Conservation (phyloP, 2,329 filamentous ascomycete species). For the Aspergillus thermomutatus region DNA sequence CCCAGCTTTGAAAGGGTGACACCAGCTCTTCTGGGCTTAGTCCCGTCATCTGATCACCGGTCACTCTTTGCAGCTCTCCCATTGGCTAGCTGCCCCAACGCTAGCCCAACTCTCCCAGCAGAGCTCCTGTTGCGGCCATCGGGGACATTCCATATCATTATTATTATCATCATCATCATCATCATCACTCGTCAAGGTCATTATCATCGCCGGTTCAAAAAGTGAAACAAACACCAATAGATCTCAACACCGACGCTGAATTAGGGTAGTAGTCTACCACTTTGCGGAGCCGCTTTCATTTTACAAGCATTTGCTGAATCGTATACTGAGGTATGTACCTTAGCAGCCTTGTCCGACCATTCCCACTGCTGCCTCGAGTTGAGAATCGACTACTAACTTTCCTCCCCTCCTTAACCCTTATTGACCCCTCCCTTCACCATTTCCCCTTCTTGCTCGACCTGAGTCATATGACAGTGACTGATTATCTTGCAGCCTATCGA, state of each 20-base stretch:
- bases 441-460: background rate
- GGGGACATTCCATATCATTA: background rate
- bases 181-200: too few relatives aligned
- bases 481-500: conserved; percentile 15
- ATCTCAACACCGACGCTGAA: background rate
- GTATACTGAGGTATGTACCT: background rate
- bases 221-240: background rate
- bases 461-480: conserved; percentile 19
- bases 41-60: conserved; percentile 6
- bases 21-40: conserved; percentile 15
- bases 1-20: conserved; percentile 11
- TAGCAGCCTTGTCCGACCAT: conserved; percentile 14
- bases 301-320: background rate
- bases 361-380: background rate
- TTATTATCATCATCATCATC: background rate
- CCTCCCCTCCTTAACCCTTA: conserved; percentile 5
- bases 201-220: background rate
- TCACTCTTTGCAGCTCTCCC: background rate
- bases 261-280: background rate
- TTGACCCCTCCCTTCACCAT: conserved; percentile 9
- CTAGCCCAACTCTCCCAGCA: conserved; percentile 6
- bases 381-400: background rate
- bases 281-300: background rate
- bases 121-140: background rate
- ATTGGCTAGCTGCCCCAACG: conserved; percentile 4